phyloP scores from a whole-genome alignment of 2,329 filamentous ascomycete genomes.

The Talaromyces sp. region DNA sequence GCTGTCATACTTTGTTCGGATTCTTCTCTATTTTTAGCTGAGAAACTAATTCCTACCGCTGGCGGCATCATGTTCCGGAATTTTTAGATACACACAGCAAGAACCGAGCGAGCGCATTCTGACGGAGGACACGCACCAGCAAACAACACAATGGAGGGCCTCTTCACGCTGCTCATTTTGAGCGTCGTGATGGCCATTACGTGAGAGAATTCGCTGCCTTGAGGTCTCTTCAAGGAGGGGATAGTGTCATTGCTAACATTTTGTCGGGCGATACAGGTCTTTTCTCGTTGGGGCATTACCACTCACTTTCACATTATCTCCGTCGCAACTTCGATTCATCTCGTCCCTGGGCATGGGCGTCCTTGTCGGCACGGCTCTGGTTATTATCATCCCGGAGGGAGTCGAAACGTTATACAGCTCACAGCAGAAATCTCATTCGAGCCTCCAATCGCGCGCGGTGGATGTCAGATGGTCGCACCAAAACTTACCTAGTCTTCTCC shows the following conservation, averaged over 20 bases:
- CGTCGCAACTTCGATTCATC: slow-evolving; percentile 80
- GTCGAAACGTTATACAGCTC: slow-evolving; percentile 79
- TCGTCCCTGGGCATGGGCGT: slow-evolving; percentile 92
- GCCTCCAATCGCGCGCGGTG: slow-evolving; percentile 24
- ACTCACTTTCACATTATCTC: slow-evolving; percentile 79
- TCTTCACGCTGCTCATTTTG: slow-evolving; percentile 61
- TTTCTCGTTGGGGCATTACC: slow-evolving; percentile 90
- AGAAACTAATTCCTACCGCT: not conserved
- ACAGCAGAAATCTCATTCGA: slow-evolving; percentile 27
- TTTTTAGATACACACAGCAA: slow-evolving; percentile 25
- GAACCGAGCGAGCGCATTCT: slow-evolving; percentile 26
- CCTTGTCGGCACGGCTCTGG: slow-evolving; percentile 87
- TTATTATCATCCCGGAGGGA: slow-evolving; percentile 96
- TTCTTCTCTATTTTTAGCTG: not conserved
- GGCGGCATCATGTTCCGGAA: slow-evolving; percentile 16
- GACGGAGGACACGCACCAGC: not conserved
- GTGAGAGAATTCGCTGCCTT: slow-evolving; percentile 37
- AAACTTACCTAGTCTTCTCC: slow-evolving; percentile 1
- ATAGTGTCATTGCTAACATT: not conserved
- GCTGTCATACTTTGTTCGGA: not conserved
- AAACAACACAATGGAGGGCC: slow-evolving; percentile 50
- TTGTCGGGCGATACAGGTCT: slow-evolving; percentile 55
- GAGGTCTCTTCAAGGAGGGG: not conserved
- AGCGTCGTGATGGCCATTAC: slow-evolving; percentile 63
- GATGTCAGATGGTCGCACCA: slow-evolving; percentile 25